A percentile compares a stretch with the other conserved stretches of the same genome.
These are phyloP conservation scores for Nannochloropsis gaditana DNA, from an alignment of 108 stramenopile species.

Conservation along the genomic window DNA sequence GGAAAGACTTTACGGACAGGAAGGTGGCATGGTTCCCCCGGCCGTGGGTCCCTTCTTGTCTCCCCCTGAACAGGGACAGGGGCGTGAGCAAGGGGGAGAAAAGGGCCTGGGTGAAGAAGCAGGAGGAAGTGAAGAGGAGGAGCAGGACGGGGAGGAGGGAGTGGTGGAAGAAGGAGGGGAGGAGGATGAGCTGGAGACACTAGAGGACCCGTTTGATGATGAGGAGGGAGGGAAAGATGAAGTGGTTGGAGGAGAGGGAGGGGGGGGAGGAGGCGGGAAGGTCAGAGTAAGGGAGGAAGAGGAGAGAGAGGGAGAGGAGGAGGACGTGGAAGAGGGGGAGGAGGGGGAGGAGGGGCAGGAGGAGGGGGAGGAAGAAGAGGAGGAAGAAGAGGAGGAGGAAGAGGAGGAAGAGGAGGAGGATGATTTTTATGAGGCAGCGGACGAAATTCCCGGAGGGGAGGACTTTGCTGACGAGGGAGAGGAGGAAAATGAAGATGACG, in stretches of 20 bases:
- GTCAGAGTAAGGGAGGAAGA: neutral
- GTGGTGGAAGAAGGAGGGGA: neutral
- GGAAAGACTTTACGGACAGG: neutral
- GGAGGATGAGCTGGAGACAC: conserved; percentile 35
- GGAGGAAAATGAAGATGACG: neutral
- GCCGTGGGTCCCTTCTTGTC: neutral
- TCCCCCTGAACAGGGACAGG: neutral
- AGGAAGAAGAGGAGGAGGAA: neutral
- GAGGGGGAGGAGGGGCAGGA: neutral
- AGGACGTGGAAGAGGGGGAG: neutral
- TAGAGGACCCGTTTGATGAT: conserved; percentile 38
- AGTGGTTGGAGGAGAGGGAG: neutral
- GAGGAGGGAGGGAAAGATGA: neutral
- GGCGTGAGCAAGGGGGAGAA: neutral
- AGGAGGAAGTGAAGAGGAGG: neutral
- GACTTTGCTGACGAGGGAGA: neutral
- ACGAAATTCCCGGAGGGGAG: neutral
- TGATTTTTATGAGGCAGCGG: neutral
- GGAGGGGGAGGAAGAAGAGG: neutral
- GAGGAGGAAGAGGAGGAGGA: neutral
- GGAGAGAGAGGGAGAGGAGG: neutral
- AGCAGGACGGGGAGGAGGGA: neutral
- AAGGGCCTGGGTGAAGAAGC: neutral
- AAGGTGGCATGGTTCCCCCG: neutral
- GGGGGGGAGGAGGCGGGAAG: neutral